Base-by-base conservation (phyloP, 495 filamentous ascomycete species). In the Coniosporium apollinis region DNA sequence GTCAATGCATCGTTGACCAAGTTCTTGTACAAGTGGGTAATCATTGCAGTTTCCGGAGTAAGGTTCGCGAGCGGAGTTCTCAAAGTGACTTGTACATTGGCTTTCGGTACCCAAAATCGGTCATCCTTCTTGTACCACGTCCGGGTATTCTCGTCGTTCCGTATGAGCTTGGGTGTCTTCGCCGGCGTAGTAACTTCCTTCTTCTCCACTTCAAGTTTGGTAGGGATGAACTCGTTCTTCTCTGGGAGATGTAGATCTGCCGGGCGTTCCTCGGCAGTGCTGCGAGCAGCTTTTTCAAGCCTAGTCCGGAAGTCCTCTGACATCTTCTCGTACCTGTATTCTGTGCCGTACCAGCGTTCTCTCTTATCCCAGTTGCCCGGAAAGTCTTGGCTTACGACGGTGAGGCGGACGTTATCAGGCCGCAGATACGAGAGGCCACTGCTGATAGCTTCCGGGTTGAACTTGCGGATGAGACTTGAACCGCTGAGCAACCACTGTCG, bases 81-180 rank as follows among this genome's bases (percentile, higher is more conserved):
- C 43, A 91, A 66, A 33, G 72, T 79, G 26, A 93, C 67, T 45
- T 82, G 68, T 11, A 94, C 54, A 43, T 79, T 93, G 0, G 76
- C 89, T 55, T 93, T 94, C 1, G 89, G 89, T 3, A 99, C 89
- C 89, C 89, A 99, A 60, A 94, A 99, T 0, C 74, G 82, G 47
- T 99, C 89, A 46, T 99, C 89, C 58, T 96, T 96, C 67, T 99
- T 99, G 59, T 72, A 94, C 89, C 89, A 99, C n/a, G 81, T 73
- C 20, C 89, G 74, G 2, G 79, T 72, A 5, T 72, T 58, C 14
- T 79, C 69, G 43, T 94, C 89, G 47, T 91, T 82, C 42, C 87
- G 77, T 39, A 99, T 79, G 22, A 99, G 69, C 47, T 75, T 79
- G 1, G 89, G 89, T 11, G 73, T 64, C 38, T 79, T 71, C 3